A percentile compares a stretch with the other conserved stretches of the same genome.
Evolutionary conservation across 202 grass and related monocot species (phyloP).

Genomic region (Panicum virgatum): DNA sequence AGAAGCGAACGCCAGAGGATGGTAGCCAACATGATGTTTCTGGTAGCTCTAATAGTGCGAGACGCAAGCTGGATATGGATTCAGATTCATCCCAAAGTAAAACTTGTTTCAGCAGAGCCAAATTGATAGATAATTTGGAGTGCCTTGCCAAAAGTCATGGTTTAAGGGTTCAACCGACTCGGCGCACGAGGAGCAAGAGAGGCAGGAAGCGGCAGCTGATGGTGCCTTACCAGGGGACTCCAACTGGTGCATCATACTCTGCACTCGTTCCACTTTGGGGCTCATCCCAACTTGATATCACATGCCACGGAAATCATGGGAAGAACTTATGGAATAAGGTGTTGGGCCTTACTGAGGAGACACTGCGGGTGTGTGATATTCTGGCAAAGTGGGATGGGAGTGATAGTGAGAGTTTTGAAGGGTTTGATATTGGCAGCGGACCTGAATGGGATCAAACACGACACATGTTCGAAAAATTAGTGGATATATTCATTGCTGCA

Average conservation of each 20-base stretch:
- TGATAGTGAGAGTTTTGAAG: slow-evolving; percentile 52
- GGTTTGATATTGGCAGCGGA: slow-evolving; percentile 53
- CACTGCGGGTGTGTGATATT: slow-evolving; percentile 26
- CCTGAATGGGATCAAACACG: slow-evolving; percentile 29
- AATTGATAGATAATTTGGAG: slow-evolving; percentile 38
- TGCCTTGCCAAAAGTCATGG: slow-evolving; percentile 20
- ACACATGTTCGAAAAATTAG: background rate
- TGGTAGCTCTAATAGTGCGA: background rate
- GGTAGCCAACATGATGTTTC: background rate
- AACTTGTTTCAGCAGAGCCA: slow-evolving; percentile 29
- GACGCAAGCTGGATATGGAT: slow-evolving; percentile 46
- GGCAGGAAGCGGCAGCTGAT: slow-evolving; percentile 36
- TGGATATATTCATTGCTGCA: slow-evolving; percentile 40
- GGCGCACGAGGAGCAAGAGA: background rate
- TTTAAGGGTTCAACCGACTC: background rate
- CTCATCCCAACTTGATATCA: background rate
- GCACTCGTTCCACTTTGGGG: background rate
- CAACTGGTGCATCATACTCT: slow-evolving; percentile 18
- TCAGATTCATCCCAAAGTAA: slow-evolving; percentile 7
- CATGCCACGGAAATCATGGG: background rate
- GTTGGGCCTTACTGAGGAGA: slow-evolving; percentile 35
- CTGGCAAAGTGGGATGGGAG: slow-evolving; percentile 35
- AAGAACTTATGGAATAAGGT: slow-evolving; percentile 27
- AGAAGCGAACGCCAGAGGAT: background rate
- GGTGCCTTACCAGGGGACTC: slow-evolving; percentile 29